Base-by-base conservation (phyloP, 306 rosid genomes). In the Pterocarpus santalinus region DNA sequence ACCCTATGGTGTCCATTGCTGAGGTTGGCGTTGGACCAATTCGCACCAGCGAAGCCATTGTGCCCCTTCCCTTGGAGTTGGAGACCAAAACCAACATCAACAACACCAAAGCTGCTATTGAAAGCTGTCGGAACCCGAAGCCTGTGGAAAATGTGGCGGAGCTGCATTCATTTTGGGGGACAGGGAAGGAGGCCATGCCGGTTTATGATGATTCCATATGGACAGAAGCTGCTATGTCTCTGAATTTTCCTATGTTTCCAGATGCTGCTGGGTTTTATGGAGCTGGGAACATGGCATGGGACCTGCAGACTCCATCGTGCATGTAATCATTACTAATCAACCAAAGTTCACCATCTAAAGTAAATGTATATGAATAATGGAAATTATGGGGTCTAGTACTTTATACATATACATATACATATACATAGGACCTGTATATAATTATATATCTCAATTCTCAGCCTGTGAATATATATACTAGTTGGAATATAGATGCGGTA, bases 201-300 rank as follows among this genome's bases (percentile, higher is more conserved):
- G 73, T 76, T 22, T 78, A 83, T 11, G 97, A 93, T 39, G 94
- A 95, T 5, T 82, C 96, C 1, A 86, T 93, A 2, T 95, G 99
- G 99, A 71, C 79, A 0, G 98, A 95, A 76, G 96, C 93, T 4
- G 88, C 94, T 32, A 80, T 88, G 93, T 87, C 97, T 6, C 34
- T 93, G 1, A 94, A 91, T 82, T 86, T 85, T 55, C 98, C 97
- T 0, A 30, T 79, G 4, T 32, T 88, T 60, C 75, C 74, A 2
- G 84, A 84, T 73, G 2, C 12, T 55, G 2, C 2, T 55, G 84
- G 80, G 7, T 32, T 75, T 34, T 84, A 82, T 49, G 65, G 46
- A 2, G 44, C 36, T 16, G 79, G 72, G 63, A 83, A 83, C 69
- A 64, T 86, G 39, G 81, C 74, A 3, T 85, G 89, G 92, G 95